These are phyloP conservation scores for Zygosaccharomyces pseudorouxii DNA, from an alignment of 805 yeast genomes.

Conservation along the genomic window DNA sequence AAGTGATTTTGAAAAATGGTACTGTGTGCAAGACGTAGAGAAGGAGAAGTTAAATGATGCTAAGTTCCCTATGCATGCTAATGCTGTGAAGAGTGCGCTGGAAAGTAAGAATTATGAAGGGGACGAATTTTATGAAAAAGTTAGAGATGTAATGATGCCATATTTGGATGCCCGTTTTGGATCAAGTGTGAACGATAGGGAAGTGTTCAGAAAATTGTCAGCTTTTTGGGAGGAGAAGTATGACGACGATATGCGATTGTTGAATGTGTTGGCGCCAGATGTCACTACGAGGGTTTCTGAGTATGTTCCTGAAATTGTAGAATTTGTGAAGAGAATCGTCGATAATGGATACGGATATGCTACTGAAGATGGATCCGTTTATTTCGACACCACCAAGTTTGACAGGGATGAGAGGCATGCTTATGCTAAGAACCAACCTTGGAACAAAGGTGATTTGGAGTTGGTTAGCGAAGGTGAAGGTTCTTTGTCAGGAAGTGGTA, in stretches of 20 bases:
- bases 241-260: conserved; percentile 76
- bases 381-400: conserved; percentile 82
- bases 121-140: conserved; percentile 41
- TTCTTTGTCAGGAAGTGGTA: conserved; percentile 48
- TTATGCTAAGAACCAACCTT: conserved; percentile 95
- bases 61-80: conserved; percentile 80
- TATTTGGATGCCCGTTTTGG: conserved; percentile 69
- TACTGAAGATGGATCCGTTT: conserved; percentile 88
- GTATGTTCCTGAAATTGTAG: conserved; percentile 87
- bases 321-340: conserved; percentile 70
- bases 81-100: conserved; percentile 55
- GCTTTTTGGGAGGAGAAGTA: conserved; percentile 85
- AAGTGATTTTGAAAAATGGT: conserved; percentile 50
- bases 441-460: conserved; percentile 88
- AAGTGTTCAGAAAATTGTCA: conserved; percentile 74
- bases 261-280: conserved; percentile 81
- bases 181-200: conserved; percentile 74
- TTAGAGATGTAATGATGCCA: conserved; percentile 77
- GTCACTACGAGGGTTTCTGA: conserved; percentile 93
- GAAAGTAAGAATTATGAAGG: conserved; percentile 24
- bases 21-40: conserved; percentile 43
- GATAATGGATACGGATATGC: conserved; percentile 78
- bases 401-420: conserved; percentile 68
- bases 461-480: conserved; percentile 96
- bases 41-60: conserved; percentile 56